A percentile compares a stretch with the other conserved stretches of the same genome.
phyloP scores from a whole-genome alignment of 2,329 filamentous ascomycete genomes.

The Hymenoscyphus occultus region DNA sequence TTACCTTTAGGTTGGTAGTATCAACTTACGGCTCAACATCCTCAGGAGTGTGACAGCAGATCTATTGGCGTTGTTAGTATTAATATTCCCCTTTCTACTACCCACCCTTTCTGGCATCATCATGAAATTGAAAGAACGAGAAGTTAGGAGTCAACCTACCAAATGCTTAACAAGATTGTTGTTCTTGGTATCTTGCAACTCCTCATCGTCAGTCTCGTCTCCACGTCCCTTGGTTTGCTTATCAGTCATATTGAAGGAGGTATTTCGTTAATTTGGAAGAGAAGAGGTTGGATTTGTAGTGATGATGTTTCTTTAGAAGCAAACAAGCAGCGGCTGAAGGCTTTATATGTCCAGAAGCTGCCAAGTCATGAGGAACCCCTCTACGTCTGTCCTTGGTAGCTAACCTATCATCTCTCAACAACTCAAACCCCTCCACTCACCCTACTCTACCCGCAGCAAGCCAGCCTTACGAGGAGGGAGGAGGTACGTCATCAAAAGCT shows the following conservation, averaged over 20 bases:
- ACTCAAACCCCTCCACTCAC: background rate
- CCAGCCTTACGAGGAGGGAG: background rate
- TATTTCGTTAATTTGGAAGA: background rate
- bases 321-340: slow-evolving; percentile 4
- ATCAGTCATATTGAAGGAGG: background rate
- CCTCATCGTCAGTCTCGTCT: slow-evolving; percentile 11
- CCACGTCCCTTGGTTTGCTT: background rate
- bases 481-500: slow-evolving; percentile 11
- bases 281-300: background rate
- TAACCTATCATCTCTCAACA: background rate
- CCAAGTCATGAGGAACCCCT: slow-evolving; percentile 6
- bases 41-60: slow-evolving; percentile 12
- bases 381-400: background rate
- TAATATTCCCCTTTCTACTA: background rate
- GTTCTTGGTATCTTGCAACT: slow-evolving; percentile 16
- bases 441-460: slow-evolving; percentile 4
- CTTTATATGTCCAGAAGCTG: slow-evolving; percentile 8
- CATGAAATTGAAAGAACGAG: background rate
- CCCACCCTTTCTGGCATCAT: background rate
- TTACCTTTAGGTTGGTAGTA: background rate
- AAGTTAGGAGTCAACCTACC: slow-evolving; percentile 9
- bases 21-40: slow-evolving; percentile 19
- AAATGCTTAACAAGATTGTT: slow-evolving; percentile 18
- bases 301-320: background rate
- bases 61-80: slow-evolving; percentile 4